A percentile compares a stretch with the other conserved stretches of the same genome.
Evolutionary conservation across 768 basidiomycete species (phyloP).

Genomic region (Lentinula edodes): DNA sequence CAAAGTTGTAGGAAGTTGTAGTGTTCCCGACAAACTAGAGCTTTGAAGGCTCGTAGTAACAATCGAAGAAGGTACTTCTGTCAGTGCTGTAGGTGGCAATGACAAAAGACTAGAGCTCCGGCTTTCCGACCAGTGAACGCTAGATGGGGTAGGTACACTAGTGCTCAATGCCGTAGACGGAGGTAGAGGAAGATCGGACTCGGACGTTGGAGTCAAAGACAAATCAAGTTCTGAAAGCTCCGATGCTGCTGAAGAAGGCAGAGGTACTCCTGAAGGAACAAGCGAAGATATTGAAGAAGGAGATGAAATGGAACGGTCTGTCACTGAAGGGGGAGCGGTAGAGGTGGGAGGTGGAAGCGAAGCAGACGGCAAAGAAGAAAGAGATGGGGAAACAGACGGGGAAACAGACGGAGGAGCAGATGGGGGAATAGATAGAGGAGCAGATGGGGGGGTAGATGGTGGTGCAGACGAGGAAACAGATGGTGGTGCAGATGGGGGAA

Average conservation of each 20-base stretch:
- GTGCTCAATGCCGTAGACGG: slow-evolving; percentile 11
- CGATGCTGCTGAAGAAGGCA: slow-evolving; percentile 30
- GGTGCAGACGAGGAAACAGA: neutral
- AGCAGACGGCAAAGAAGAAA: slow-evolving; percentile 9
- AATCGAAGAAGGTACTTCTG: neutral
- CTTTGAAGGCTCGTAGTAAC: neutral
- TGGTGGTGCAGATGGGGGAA: neutral
- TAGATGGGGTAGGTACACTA: slow-evolving; percentile 26
- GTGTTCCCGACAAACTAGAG: slow-evolving; percentile 10
- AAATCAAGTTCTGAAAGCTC: slow-evolving; percentile 18
- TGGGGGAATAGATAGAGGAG: neutral
- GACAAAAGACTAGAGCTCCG: slow-evolving; percentile 16
- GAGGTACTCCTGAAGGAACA: slow-evolving; percentile 26
- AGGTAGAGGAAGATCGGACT: slow-evolving; percentile 20
- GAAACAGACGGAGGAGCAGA: neutral
- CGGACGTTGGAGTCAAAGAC: slow-evolving; percentile 17
- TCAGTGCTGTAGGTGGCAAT: neutral
- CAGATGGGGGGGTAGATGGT: neutral
- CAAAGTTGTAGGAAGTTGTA: slow-evolving; percentile 19
- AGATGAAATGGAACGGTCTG: slow-evolving; percentile 1
- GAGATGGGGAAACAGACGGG: neutral
- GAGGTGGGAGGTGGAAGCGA: slow-evolving; percentile 9
- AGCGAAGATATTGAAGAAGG: slow-evolving; percentile 24
- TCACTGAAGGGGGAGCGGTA: slow-evolving; percentile 14
- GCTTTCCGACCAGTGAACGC: slow-evolving; percentile 17